These are phyloP conservation scores for Phaeotremella fagi DNA, from an alignment of 768 basidiomycete genomes.

Conservation along the genomic window DNA sequence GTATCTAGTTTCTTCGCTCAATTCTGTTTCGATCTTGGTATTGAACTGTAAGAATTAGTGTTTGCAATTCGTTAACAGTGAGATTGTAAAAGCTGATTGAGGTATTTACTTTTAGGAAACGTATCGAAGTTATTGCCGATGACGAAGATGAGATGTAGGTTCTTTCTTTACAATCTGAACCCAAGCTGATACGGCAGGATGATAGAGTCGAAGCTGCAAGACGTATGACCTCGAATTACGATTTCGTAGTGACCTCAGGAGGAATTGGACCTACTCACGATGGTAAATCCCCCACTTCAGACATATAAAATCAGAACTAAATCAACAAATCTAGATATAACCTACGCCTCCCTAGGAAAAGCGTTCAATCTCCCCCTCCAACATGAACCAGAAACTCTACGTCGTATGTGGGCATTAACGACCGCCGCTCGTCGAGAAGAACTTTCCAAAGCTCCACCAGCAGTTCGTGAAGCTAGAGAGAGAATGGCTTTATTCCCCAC, in stretches of 20 bases:
- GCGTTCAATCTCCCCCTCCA: conserved; percentile 67
- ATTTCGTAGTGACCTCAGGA: conserved; percentile 84
- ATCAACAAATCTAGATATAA: conserved; percentile 59
- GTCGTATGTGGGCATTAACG: conserved; percentile 62
- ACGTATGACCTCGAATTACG: conserved; percentile 73
- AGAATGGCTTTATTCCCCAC: conserved; percentile 87
- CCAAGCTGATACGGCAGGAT: not conserved
- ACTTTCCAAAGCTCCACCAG: conserved; percentile 61
- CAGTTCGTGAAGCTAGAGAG: conserved; percentile 69
- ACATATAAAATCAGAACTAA: not conserved
- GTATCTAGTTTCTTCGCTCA: conserved; percentile 69
- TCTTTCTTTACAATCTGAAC: not conserved
- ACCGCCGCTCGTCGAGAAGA: conserved; percentile 53
- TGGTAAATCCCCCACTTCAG: conserved; percentile 58
- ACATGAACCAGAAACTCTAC: conserved; percentile 72
- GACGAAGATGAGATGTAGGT: conserved; percentile 82
- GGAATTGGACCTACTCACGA: conserved; percentile 91
- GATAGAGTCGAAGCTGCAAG: conserved; percentile 74
- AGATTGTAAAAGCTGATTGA: not conserved
- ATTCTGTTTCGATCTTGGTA: conserved; percentile 77
- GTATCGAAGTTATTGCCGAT: conserved; percentile 86
- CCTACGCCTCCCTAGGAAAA: conserved; percentile 78
- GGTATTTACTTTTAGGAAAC: conserved; percentile 58
- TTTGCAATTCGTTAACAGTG: not conserved
- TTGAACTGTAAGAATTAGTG: conserved; percentile 46